A percentile compares a stretch with the other conserved stretches of the same genome.
phyloP scores from a whole-genome alignment of 1,284 basidiomycete genomes.

The Puccinia hordei region DNA sequence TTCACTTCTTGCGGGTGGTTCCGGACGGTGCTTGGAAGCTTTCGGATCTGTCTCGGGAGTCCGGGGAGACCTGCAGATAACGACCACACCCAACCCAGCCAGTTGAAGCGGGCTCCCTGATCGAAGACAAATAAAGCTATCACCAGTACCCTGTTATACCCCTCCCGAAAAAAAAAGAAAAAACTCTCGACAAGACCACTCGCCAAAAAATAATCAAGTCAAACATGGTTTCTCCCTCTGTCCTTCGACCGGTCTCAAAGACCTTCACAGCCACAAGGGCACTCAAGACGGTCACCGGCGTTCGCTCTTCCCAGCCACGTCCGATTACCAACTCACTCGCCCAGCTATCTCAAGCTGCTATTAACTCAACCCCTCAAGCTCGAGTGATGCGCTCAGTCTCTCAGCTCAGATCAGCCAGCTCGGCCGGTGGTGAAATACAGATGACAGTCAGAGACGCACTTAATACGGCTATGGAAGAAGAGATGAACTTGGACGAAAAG shows the following conservation, averaged over 20 bases:
- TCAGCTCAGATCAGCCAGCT: constrained; percentile 40
- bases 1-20: no score
- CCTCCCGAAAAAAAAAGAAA: no score
- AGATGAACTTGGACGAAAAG: constrained; percentile 93
- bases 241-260: constrained; percentile 31
- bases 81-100: no score
- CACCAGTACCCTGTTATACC: no score
- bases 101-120: no score
- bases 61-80: no score
- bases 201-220: neutral
- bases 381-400: constrained; percentile 24
- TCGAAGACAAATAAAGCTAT: no score
- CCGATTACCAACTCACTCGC: constrained; percentile 17
- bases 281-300: neutral
- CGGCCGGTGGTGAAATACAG: constrained; percentile 46
- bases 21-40: no score
- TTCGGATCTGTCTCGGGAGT: no score
- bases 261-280: neutral
- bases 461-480: constrained; percentile 98
- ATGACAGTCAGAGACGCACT: constrained; percentile 92
- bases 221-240: constrained; percentile 38
- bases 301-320: neutral
- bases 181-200: neutral
- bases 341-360: constrained; percentile 41
- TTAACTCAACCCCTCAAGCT: constrained; percentile 39